Percentiles rank a stretch among this genome's conserved stretches.
Conservation (phyloP, 2,329 filamentous ascomycete species). For the Nakataea oryzae region DNA sequence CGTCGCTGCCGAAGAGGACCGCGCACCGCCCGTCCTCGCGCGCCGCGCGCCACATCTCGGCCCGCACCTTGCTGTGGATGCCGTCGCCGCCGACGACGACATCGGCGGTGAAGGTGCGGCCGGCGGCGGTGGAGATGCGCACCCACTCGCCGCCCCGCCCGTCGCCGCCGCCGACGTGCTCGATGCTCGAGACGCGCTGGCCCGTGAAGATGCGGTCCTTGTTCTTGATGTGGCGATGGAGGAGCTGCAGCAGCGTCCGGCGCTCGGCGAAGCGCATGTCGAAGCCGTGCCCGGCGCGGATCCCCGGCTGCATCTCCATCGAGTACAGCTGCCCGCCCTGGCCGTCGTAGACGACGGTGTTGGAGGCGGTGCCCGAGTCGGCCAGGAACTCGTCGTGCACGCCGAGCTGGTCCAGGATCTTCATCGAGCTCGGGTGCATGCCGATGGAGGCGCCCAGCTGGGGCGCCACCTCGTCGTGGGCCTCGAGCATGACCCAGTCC, state of each 20-base stretch:
- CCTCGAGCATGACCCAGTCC: slow-evolving; percentile 38
- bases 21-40: neutral
- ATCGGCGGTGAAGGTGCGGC: slow-evolving; percentile 11
- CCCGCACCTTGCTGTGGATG: slow-evolving; percentile 13
- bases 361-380: neutral
- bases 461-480: neutral
- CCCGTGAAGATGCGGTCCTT: slow-evolving; percentile 20
- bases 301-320: neutral
- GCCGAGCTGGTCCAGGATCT: slow-evolving; percentile 1
- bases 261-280: slow-evolving; percentile 17
- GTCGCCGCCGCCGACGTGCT: slow-evolving; percentile 9
- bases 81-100: slow-evolving; percentile 2
- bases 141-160: slow-evolving; percentile 13
- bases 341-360: neutral
- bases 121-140: slow-evolving; percentile 18
- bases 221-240: slow-evolving; percentile 22
- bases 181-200: slow-evolving; percentile 17
- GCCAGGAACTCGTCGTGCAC: neutral
- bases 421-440: neutral
- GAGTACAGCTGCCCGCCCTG: neutral
- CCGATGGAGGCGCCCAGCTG: slow-evolving; percentile 3
- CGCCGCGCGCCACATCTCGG: slow-evolving; percentile 7
- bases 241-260: slow-evolving; percentile 18
- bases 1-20: neutral
- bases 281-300: slow-evolving; percentile 18